These are phyloP conservation scores for Cryptococcus jaspeensis DNA, from an alignment of 1,284 basidiomycete species.

Conservation along the genomic window DNA sequence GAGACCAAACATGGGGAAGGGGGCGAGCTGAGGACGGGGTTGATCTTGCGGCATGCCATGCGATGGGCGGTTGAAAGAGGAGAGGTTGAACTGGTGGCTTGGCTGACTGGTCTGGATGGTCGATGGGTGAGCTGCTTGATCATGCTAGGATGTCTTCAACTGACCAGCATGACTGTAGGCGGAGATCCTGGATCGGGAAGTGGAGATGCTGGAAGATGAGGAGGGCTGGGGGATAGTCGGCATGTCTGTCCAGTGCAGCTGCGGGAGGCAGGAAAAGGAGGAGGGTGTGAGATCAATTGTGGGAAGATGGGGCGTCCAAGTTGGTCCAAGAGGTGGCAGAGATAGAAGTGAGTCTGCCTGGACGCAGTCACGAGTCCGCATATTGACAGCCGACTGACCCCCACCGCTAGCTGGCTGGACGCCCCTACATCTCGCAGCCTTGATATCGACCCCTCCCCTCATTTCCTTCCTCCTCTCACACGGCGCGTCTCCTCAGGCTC, in stretches of 20 bases:
- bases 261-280: slow-evolving; percentile 74
- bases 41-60: slow-evolving; percentile 41
- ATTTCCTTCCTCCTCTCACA: slow-evolving; percentile 90
- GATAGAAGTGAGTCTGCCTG: slow-evolving; percentile 19
- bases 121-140: slow-evolving; percentile 28
- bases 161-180: slow-evolving; percentile 20
- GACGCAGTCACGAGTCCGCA: too few relatives aligned
- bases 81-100: slow-evolving; percentile 40
- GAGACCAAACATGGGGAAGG: slow-evolving; percentile 2
- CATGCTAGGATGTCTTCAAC: neutral
- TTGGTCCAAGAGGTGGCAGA: slow-evolving; percentile 30
- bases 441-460: slow-evolving; percentile 84
- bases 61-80: slow-evolving; percentile 36
- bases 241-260: slow-evolving; percentile 70
- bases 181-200: slow-evolving; percentile 34
- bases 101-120: slow-evolving; percentile 35
- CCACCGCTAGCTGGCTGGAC: slow-evolving; percentile 79
- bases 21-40: slow-evolving; percentile 11
- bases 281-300: slow-evolving; percentile 80
- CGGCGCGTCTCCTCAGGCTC: slow-evolving; percentile 74
- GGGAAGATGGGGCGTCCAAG: slow-evolving; percentile 63
- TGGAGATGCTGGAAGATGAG: slow-evolving; percentile 62
- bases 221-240: slow-evolving; percentile 78
- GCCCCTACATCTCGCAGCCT: slow-evolving; percentile 87
- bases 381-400: neutral